Evolutionary conservation across 1,139 yeast genomes (phyloP).

Genomic region (Blastobotrys capitulatus): DNA sequence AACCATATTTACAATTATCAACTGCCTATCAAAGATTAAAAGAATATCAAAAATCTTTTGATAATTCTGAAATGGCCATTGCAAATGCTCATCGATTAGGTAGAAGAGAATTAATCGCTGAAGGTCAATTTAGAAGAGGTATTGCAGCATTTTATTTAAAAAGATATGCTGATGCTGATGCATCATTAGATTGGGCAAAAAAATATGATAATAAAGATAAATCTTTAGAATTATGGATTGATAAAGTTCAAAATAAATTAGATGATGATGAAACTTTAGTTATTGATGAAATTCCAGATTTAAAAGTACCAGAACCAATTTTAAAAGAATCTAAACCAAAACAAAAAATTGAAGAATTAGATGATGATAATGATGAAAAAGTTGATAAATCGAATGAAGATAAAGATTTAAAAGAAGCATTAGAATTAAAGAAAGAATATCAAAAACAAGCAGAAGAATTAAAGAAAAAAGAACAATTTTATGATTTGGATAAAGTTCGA

Average conservation of each 20-base stretch:
- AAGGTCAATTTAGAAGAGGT: constrained; percentile 55
- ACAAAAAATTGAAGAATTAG: neutral
- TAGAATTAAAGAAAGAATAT: constrained; percentile 9
- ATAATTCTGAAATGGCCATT: constrained; percentile 52
- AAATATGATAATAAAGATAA: constrained; percentile 43
- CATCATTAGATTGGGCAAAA: constrained; percentile 46
- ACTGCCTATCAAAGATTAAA: constrained; percentile 51
- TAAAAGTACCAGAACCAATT: neutral
- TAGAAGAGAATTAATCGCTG: constrained; percentile 48
- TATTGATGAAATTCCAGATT: constrained; percentile 22
- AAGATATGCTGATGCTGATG: constrained; percentile 43
- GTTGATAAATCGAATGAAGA: constrained; percentile 3
- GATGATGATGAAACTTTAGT: constrained; percentile 16
- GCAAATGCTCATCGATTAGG: constrained; percentile 48
- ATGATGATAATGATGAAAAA: neutral
- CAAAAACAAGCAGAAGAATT: constrained; percentile 3
- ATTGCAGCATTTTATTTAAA: constrained; percentile 36
- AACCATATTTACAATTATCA: constrained; percentile 32
- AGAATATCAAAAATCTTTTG: constrained; percentile 45
- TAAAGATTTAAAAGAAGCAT: constrained; percentile 10
- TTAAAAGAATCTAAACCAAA: neutral
- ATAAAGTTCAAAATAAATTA: constrained; percentile 16
- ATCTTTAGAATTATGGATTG: constrained; percentile 26
- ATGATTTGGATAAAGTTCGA: constrained; percentile 39
- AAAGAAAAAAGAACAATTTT: neutral